Evolutionary conservation across 1,284 basidiomycete genomes (phyloP).

Genomic region (Microbotryum lychnidis-dioicae): DNA sequence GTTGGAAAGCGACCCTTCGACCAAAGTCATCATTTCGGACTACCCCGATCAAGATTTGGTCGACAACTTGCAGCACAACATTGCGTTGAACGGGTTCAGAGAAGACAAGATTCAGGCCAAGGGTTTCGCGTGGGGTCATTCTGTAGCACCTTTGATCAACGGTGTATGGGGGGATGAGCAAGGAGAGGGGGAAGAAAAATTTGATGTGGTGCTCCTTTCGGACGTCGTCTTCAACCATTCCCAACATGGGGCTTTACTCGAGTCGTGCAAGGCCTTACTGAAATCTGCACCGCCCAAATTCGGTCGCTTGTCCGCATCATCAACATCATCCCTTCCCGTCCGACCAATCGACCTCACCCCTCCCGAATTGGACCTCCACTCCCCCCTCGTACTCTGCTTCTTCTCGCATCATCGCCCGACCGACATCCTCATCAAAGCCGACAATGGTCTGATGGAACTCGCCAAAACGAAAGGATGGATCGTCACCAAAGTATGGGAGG

Average conservation of each 20-base stretch:
- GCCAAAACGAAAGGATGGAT: slow-evolving; percentile 63
- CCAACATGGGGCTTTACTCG: slow-evolving; percentile 73
- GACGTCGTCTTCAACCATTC: slow-evolving; percentile 73
- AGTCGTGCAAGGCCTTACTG: slow-evolving; percentile 56
- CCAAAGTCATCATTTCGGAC: slow-evolving; percentile 73
- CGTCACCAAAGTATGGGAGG: slow-evolving; percentile 63
- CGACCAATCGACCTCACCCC: not conserved
- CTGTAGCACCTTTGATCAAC: not conserved
- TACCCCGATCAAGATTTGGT: slow-evolving; percentile 79
- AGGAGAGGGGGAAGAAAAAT: slow-evolving; percentile 40
- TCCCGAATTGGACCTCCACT: slow-evolving; percentile 29
- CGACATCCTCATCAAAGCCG: slow-evolving; percentile 57
- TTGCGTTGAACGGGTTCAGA: slow-evolving; percentile 47
- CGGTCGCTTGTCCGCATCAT: not conserved
- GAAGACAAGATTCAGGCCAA: no score
- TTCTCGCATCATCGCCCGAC: slow-evolving; percentile 61
- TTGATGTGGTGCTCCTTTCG: slow-evolving; percentile 78
- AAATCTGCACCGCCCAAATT: slow-evolving; percentile 5
- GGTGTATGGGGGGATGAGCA: not conserved
- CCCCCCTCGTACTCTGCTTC: slow-evolving; percentile 70
- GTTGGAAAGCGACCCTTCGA: slow-evolving; percentile 50
- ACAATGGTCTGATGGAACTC: slow-evolving; percentile 72
- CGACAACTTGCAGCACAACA: slow-evolving; percentile 67
- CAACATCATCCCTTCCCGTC: not conserved
- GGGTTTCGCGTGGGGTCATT: no score